A percentile compares a stretch with the other conserved stretches of the same genome.
Evolutionary conservation across 2,329 filamentous ascomycete genomes (phyloP).

Genomic region (Fusarium falciforme): DNA sequence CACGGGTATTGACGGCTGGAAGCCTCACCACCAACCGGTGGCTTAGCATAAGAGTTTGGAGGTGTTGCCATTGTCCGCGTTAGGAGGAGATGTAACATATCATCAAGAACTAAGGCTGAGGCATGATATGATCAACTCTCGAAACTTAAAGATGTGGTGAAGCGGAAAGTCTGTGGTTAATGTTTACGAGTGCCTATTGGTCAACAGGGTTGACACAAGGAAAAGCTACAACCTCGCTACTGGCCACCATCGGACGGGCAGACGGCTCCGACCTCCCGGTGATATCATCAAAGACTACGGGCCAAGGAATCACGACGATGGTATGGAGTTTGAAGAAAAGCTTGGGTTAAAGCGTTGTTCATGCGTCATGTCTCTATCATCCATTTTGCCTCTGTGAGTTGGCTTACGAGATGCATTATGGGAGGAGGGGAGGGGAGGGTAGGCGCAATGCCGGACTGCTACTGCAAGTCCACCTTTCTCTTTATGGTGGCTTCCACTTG

Average conservation of each 20-base stretch:
- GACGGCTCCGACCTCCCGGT: background rate
- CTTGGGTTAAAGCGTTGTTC: background rate
- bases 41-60: background rate
- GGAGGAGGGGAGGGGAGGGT: background rate
- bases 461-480: background rate
- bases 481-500: background rate
- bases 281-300: background rate
- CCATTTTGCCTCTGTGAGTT: background rate
- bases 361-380: background rate
- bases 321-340: background rate
- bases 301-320: background rate
- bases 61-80: background rate
- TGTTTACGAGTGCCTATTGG: background rate
- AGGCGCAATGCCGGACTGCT: background rate
- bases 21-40: background rate
- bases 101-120: background rate
- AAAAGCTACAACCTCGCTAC: background rate
- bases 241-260: background rate
- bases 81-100: background rate
- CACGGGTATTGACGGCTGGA: background rate
- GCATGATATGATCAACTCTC: background rate
- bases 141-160: background rate
- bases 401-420: background rate
- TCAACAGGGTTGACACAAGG: background rate
- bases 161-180: background rate